A percentile compares a stretch with the other conserved stretches of the same genome.
phyloP scores from a whole-genome alignment of 192 early-diverging fungal species.

The Geranomyces michiganensis region DNA sequence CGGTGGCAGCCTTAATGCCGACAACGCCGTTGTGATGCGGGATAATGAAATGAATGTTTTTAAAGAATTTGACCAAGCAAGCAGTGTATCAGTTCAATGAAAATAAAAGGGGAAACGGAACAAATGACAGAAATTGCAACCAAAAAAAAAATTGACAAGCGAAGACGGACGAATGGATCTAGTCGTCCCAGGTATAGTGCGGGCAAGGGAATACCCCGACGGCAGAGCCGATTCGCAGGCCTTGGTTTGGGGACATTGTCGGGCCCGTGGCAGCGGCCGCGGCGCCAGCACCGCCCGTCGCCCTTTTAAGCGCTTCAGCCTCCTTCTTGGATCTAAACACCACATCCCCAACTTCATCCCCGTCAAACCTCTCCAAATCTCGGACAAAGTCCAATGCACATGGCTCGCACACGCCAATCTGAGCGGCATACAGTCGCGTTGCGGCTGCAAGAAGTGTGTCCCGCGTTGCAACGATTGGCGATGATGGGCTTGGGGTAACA shows the following conservation, averaged over 20 bases:
- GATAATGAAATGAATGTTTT: background rate
- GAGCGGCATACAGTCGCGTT: background rate
- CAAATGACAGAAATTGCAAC: background rate
- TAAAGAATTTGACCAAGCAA: background rate
- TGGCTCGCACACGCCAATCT: constrained; percentile 1
- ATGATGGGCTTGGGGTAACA: background rate
- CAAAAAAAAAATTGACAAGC: background rate
- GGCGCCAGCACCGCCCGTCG: too few species aligned
- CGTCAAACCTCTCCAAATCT: background rate
- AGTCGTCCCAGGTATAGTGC: background rate
- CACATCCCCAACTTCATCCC: background rate
- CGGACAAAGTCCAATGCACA: background rate
- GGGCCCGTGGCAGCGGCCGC: too few species aligned
- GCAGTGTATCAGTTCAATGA: background rate
- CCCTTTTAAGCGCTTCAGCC: constrained; percentile 3
- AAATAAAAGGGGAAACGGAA: background rate
- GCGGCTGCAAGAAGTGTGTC: background rate
- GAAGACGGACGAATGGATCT: background rate
- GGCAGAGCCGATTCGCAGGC: background rate
- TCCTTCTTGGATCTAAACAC: constrained; percentile 7
- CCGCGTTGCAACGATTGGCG: background rate
- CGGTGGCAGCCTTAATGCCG: too few species aligned
- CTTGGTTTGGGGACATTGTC: background rate
- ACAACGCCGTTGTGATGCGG: background rate
- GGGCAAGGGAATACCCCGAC: background rate